Evolutionary conservation across 1,139 yeast species (phyloP), one percentile per base, ranked within the genome.

Genomic region (Yamadazyma blattariae): DNA sequence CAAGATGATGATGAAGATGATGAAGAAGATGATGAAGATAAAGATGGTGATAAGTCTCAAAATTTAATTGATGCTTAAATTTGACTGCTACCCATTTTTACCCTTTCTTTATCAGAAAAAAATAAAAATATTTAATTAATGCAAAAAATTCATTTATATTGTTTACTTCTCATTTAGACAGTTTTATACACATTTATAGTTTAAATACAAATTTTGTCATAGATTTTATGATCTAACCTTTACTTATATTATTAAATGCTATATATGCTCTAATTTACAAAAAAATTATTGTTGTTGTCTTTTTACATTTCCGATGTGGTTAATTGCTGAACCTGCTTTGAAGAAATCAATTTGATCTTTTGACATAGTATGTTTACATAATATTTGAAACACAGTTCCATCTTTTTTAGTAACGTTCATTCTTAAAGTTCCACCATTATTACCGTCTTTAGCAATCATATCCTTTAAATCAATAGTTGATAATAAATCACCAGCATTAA

Each of bases 241-340:
- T 7, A 14, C 15, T 20, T 17, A 14, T 17, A 18, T 27, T 18
- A 14, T 25, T 31, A 25, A n/a, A 31, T 31, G 34, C 30, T 32
- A 14, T 32, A 15, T 22, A 17, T 17, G 25, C 25, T 23, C 30
- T 32, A 21, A 19, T 25, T 20, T 31, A 31, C 29, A 31, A 17
- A 22, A 27, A 14, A 7, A 17, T 17, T 17, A 17, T 17, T 17
- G 19, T 25, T 25, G 29, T 26, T 46, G 50, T 54, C 59, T 67
- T 51, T 64, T 73, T 42, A 72, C 61, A 57, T 82, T 75, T 50
- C 97, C 96, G 57, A 92, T 92, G 64, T 80, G 79, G 64, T 90
- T 90, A 56, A 92, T 88, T 29, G 98, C 98, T 38, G 96, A 86
- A 38, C 98, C 98, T 31, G 97, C 97, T 64, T 82, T 89, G 77